Percentiles rank a stretch among this genome's conserved stretches.
Conservation (phyloP, 1,284 basidiomycete species). For the Pseudozyma flocculosa region DNA sequence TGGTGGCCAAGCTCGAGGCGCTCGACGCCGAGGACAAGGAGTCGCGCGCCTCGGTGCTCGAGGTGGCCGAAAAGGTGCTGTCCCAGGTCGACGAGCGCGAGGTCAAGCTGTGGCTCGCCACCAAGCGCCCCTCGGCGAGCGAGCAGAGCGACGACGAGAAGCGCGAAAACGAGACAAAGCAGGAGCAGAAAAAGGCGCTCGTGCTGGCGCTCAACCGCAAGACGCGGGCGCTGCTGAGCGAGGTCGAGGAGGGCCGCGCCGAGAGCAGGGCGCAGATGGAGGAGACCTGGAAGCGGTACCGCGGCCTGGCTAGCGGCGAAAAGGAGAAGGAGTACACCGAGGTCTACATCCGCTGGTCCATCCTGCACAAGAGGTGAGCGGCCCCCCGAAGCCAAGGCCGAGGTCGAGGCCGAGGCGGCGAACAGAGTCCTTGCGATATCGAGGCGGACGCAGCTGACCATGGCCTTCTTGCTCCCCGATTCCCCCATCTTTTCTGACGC, state of each 20-base stretch:
- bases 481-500: too few relatives aligned
- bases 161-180: constrained; percentile 44
- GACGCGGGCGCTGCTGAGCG: constrained; percentile 33
- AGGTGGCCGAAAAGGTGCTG: constrained; percentile 45
- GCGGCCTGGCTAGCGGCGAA: constrained; percentile 36
- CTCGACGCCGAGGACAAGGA: constrained; percentile 31
- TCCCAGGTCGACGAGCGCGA: constrained; percentile 43
- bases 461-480: too few relatives aligned
- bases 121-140: constrained; percentile 37
- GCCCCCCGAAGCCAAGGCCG: too few relatives aligned
- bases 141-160: constrained; percentile 54
- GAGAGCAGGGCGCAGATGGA: constrained; percentile 14
- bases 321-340: constrained; percentile 41
- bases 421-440: too few relatives aligned
- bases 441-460: too few relatives aligned
- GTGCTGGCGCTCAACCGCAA: constrained; percentile 50
- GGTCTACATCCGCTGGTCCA: constrained; percentile 47
- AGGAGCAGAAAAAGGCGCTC: constrained; percentile 50
- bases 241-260: constrained; percentile 13
- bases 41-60: constrained; percentile 19
- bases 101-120: constrained; percentile 48
- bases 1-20: constrained; percentile 51
- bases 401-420: too few relatives aligned
- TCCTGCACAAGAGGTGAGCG: constrained; percentile 31
- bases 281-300: constrained; percentile 31